Conservation (phyloP, 1,139 yeast species). For the Sugiyamaella castrensis region DNA sequence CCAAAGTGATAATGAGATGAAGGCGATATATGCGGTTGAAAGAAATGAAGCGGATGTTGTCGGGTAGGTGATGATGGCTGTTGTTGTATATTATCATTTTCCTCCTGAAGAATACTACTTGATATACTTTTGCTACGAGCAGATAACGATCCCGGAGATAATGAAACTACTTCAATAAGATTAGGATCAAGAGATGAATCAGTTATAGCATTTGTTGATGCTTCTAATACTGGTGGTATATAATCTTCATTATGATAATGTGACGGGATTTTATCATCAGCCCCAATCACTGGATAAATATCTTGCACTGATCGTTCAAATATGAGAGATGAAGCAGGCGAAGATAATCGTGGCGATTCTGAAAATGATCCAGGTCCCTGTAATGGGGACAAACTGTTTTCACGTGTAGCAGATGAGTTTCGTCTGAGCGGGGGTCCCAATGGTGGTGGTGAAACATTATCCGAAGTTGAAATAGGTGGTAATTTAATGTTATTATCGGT, state of each 20-base stretch:
- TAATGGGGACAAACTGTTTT: constrained; percentile 18
- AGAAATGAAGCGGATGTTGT: neutral
- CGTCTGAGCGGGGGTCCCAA: neutral
- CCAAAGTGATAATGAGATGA: constrained; percentile 3
- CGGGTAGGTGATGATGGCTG: constrained; percentile 7
- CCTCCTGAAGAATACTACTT: constrained; percentile 8
- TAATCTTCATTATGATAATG: constrained; percentile 62
- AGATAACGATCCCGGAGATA: constrained; percentile 51
- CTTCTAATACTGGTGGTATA: constrained; percentile 83
- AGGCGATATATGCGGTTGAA: neutral
- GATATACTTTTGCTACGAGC: constrained; percentile 36
- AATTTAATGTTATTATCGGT: neutral
- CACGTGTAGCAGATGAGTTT: constrained; percentile 7
- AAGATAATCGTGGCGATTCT: constrained; percentile 21
- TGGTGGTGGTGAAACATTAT: neutral
- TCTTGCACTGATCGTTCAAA: constrained; percentile 44
- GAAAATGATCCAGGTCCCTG: constrained; percentile 12
- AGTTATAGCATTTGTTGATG: constrained; percentile 62
- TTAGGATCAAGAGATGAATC: constrained; percentile 58
- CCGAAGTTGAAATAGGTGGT: constrained; percentile 7
- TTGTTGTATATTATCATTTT: neutral
- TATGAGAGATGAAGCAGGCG: constrained; percentile 38
- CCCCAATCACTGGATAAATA: constrained; percentile 16
- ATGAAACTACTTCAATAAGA: constrained; percentile 64
- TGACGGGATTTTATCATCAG: constrained; percentile 27